Conservation (phyloP, 441 rosid genomes). For the Syzygium syzygioides region DNA sequence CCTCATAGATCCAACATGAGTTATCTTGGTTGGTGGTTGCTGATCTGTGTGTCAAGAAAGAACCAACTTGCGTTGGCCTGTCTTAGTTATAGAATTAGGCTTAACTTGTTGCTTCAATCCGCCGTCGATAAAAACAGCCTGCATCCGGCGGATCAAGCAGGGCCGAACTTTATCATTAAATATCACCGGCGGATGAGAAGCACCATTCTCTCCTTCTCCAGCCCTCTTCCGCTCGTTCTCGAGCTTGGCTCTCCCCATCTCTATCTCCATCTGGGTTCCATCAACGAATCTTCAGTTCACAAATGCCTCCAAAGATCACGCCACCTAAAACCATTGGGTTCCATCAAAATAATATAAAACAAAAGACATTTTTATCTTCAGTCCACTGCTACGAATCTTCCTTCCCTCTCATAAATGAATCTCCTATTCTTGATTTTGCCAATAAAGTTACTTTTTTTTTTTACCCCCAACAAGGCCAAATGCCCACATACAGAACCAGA, state of each 20-base stretch:
- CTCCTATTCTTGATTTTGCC: not conserved
- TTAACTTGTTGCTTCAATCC: too few relatives aligned
- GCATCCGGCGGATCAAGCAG: too few relatives aligned
- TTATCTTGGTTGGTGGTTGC: not conserved
- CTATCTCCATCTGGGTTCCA: conserved; percentile 20
- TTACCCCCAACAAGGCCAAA: not conserved
- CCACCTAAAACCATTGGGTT: conserved; percentile 48
- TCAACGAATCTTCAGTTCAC: not conserved
- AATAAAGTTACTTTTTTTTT: too few relatives aligned
- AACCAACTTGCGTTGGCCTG: not conserved
- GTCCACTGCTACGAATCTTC: not conserved
- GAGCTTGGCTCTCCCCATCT: conserved; percentile 68
- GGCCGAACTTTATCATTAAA: too few relatives aligned
- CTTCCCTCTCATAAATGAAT: not conserved
- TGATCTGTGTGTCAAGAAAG: not conserved
- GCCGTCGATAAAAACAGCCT: too few relatives aligned
- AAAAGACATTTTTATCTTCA: not conserved
- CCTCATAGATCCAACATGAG: not conserved
- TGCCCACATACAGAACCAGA: not conserved
- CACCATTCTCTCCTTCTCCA: conserved; percentile 73
- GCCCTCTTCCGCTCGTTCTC: conserved; percentile 54
- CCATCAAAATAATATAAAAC: conserved; percentile 36
- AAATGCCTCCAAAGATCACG: conserved; percentile 43
- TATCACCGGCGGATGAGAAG: conserved; percentile 38
- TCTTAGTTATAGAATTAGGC: not conserved